A percentile compares a stretch with the other conserved stretches of the same genome.
phyloP scores from a whole-genome alignment of 768 basidiomycete genomes.

The Suillus spraguei region DNA sequence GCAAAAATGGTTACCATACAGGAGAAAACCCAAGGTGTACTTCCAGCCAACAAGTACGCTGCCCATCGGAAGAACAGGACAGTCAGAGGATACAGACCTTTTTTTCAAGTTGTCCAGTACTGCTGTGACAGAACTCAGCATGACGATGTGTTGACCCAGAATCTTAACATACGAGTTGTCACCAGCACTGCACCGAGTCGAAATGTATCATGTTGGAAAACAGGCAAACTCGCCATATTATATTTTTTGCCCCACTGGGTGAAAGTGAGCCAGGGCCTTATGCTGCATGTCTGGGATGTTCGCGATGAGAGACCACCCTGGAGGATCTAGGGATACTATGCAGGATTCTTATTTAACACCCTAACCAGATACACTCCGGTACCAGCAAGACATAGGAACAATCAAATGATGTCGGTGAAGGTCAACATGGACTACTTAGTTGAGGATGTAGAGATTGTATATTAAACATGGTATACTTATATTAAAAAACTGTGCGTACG shows the following conservation, averaged over 20 bases:
- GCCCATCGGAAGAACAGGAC: slow-evolving; percentile 48
- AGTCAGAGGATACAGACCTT: slow-evolving; percentile 65
- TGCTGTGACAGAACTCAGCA: slow-evolving; percentile 52
- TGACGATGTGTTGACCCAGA: slow-evolving; percentile 58
- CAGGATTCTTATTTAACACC: too few relatives aligned
- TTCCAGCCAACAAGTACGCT: slow-evolving; percentile 37
- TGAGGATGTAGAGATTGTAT: too few relatives aligned
- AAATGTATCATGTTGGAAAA: not conserved
- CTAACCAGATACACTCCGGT: too few relatives aligned
- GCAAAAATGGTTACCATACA: slow-evolving; percentile 43
- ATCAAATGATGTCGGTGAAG: too few relatives aligned
- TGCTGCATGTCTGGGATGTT: slow-evolving; percentile 53
- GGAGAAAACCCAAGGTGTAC: slow-evolving; percentile 36
- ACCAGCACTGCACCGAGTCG: slow-evolving; percentile 35
- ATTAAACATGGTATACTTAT: too few relatives aligned
- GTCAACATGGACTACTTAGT: too few relatives aligned
- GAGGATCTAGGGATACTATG: too few relatives aligned
- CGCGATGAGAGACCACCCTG: too few relatives aligned
- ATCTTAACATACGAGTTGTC: slow-evolving; percentile 62
- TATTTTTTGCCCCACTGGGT: slow-evolving; percentile 47
- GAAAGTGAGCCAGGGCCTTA: slow-evolving; percentile 47
- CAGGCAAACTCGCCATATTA: slow-evolving; percentile 35
- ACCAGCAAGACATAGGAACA: too few relatives aligned
- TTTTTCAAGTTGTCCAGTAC: slow-evolving; percentile 74
- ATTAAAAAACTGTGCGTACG: too few relatives aligned